Percentiles rank a stretch among this genome's conserved stretches.
phyloP scores from a whole-genome alignment of 441 rosid genomes.

The Euphorbia schlechtendalii region DNA sequence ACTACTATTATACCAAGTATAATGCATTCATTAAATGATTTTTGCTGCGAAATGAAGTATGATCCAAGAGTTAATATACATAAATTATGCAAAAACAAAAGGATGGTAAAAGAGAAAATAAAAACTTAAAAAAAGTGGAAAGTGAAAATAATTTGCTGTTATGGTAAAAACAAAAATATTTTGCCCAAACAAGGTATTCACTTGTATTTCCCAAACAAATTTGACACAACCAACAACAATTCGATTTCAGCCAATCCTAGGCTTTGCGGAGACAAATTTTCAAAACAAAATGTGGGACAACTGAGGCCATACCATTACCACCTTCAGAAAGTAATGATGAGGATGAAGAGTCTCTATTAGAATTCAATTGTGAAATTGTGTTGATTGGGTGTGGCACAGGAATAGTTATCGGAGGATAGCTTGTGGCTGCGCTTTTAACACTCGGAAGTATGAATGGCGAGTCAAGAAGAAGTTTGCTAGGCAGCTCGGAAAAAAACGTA shows the following conservation, averaged over 20 bases:
- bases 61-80: no score
- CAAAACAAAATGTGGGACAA: neutral
- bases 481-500: no score
- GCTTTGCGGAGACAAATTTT: slow-evolving; percentile 7
- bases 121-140: no score
- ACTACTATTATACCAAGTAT: no score
- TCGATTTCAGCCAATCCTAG: neutral
- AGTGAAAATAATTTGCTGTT: no score
- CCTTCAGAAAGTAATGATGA: neutral
- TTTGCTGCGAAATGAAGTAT: no score
- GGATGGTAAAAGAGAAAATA: no score
- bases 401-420: slow-evolving; percentile 10
- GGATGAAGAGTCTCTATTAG: neutral
- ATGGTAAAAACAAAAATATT: no score
- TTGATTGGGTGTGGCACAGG: slow-evolving; percentile 10
- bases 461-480: neutral
- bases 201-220: no score
- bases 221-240: neutral
- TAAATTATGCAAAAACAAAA: no score
- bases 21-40: no score
- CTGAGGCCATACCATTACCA: neutral
- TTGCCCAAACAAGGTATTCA: no score
- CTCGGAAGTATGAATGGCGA: slow-evolving; percentile 7
- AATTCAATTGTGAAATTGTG: neutral
- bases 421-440: slow-evolving; percentile 9